Percentiles rank a stretch among this genome's conserved stretches.
These are phyloP conservation scores for Plectosphaerella cucumerina DNA, from an alignment of 2,329 filamentous ascomycete genomes.

Conservation along the genomic window DNA sequence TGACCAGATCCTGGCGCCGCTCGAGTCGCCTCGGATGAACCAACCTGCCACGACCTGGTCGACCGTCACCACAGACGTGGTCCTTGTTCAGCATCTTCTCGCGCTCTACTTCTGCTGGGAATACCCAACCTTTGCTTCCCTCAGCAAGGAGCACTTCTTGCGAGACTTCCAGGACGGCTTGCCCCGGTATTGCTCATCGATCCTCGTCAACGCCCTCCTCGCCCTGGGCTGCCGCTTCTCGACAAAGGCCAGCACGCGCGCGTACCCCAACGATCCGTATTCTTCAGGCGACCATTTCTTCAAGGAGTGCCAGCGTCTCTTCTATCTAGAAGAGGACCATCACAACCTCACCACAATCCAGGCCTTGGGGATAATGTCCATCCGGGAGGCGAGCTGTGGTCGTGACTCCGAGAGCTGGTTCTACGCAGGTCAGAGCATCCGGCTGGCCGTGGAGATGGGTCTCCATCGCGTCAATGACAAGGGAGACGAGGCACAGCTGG, in stretches of 20 bases:
- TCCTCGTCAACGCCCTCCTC: conserved; percentile 62
- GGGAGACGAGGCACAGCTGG: conserved; percentile 50
- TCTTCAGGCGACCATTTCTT: conserved; percentile 73
- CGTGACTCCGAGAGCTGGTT: conserved; percentile 70
- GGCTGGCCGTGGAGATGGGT: conserved; percentile 68
- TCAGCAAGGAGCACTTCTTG: conserved; percentile 68
- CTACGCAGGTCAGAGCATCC: conserved; percentile 67
- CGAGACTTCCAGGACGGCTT: conserved; percentile 59
- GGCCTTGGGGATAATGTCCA: conserved; percentile 71
- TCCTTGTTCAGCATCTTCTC: conserved; percentile 59
- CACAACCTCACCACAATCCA: conserved; percentile 68
- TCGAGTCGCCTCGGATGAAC: conserved; percentile 38
- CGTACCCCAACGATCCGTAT: conserved; percentile 56
- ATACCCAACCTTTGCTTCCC: conserved; percentile 69
- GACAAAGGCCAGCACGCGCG: conserved; percentile 57
- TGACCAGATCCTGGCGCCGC: conserved; percentile 44
- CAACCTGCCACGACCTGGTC: conserved; percentile 52
- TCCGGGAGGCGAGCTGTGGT: conserved; percentile 68
- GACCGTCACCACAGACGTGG: conserved; percentile 50
- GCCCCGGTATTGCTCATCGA: conserved; percentile 62
- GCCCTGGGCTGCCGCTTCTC: conserved; percentile 68
- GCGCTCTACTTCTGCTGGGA: conserved; percentile 72
- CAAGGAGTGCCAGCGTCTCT: conserved; percentile 59
- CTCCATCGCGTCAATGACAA: conserved; percentile 52
- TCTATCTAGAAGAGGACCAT: conserved; percentile 53